phyloP scores from a whole-genome alignment of 345 rosid genomes.

The Arabidopsis arenosa region DNA sequence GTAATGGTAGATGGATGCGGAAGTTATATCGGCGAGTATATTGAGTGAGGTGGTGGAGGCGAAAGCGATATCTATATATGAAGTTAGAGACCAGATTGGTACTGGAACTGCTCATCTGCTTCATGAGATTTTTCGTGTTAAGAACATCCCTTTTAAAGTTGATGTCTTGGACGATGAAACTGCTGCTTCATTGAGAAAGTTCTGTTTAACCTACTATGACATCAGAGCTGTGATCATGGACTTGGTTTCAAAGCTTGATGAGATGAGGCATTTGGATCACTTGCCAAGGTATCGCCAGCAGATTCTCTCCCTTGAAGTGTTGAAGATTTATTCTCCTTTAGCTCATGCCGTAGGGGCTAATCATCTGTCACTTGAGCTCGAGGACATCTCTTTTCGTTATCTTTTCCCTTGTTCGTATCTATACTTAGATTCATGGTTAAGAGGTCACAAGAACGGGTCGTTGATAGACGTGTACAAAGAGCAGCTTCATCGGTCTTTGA shows the following conservation, averaged over 20 bases:
- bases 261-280: conserved; percentile 84
- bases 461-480: conserved; percentile 68
- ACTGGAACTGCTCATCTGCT: conserved; percentile 81
- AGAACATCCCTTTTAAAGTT: conserved; percentile 64
- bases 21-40: conserved; percentile 92
- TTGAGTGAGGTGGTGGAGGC: conserved; percentile 69
- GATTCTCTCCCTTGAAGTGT: conserved; percentile 70
- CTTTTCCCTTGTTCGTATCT: conserved; percentile 86
- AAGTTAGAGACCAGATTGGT: conserved; percentile 74
- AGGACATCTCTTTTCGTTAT: conserved; percentile 80
- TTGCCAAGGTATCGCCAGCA: conserved; percentile 80
- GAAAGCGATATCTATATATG: conserved; percentile 61
- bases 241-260: conserved; percentile 79
- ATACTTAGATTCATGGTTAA: conserved; percentile 81
- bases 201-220: conserved; percentile 87
- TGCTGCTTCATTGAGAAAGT: conserved; percentile 78
- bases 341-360: conserved; percentile 84
- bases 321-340: conserved; percentile 84
- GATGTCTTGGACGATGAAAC: conserved; percentile 78
- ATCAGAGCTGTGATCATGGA: conserved; percentile 83
- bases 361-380: conserved; percentile 75
- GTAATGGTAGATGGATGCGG: conserved; percentile 85
- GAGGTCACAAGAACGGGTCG: conserved; percentile 68
- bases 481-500: conserved; percentile 65
- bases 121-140: conserved; percentile 81